Conservation (phyloP, 2,329 filamentous ascomycete species). For the Dryadomyces quercivorus region DNA sequence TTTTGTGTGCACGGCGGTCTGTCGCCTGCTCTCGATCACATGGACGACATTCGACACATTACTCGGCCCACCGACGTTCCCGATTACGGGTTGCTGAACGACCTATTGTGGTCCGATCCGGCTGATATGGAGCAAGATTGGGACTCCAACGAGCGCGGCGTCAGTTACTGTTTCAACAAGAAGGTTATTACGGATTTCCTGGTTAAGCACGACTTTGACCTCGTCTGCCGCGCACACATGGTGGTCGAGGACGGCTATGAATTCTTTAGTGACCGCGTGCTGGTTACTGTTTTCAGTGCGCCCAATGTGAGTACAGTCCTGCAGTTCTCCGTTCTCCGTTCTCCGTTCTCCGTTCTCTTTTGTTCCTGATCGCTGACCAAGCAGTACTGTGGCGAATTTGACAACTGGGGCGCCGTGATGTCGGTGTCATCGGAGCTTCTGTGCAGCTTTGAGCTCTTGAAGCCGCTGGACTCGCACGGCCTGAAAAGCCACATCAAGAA, state of each 20-base stretch:
- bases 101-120: slow-evolving; percentile 93
- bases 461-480: slow-evolving; percentile 89
- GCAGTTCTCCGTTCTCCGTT: too few species aligned
- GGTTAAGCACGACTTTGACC: slow-evolving; percentile 87
- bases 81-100: slow-evolving; percentile 90
- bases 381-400: slow-evolving; percentile 95
- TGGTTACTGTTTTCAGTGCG: slow-evolving; percentile 95
- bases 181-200: slow-evolving; percentile 96
- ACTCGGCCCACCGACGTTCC: slow-evolving; percentile 92
- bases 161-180: slow-evolving; percentile 97
- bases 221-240: slow-evolving; percentile 97
- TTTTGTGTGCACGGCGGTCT: slow-evolving; percentile 95
- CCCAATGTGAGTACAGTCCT: slow-evolving; percentile 92
- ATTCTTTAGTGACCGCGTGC: slow-evolving; percentile 88
- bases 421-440: slow-evolving; percentile 87
- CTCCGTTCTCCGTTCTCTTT: too few species aligned
- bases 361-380: slow-evolving; percentile 3
- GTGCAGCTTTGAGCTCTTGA: slow-evolving; percentile 93
- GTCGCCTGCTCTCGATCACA: slow-evolving; percentile 82
- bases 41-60: slow-evolving; percentile 97
- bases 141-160: slow-evolving; percentile 93
- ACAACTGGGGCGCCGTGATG: slow-evolving; percentile 99
- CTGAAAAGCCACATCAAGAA: slow-evolving; percentile 99
- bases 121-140: slow-evolving; percentile 97
- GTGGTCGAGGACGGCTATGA: slow-evolving; percentile 98